Percentiles rank a stretch among this genome's conserved stretches.
Evolutionary conservation across 495 filamentous ascomycete genomes (phyloP).

Genomic region (Bathelium albidoporum): DNA sequence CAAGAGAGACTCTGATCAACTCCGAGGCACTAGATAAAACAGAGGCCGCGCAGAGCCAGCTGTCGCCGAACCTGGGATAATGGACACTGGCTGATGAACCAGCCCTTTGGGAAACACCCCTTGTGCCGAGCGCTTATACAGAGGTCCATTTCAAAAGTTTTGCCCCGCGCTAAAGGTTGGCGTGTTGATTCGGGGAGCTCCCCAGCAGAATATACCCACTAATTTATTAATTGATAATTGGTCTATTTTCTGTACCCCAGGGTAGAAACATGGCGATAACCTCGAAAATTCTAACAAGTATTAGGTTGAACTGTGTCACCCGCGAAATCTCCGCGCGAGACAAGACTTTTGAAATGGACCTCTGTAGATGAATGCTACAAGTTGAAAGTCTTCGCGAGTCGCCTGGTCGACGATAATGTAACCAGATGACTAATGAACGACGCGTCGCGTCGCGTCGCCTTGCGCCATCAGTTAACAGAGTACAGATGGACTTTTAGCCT

Average conservation of each 20-base stretch:
- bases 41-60: background rate
- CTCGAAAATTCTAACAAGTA: too few relatives aligned
- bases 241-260: too few relatives aligned
- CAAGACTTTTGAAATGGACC: too few relatives aligned
- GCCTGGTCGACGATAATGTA: background rate
- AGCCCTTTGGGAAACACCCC: background rate
- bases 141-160: too few relatives aligned
- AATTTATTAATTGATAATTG: too few relatives aligned
- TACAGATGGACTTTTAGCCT: background rate
- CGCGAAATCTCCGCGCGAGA: too few relatives aligned
- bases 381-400: background rate
- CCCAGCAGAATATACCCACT: too few relatives aligned
- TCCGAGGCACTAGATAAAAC: background rate
- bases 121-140: background rate
- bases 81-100: background rate
- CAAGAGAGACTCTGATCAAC: background rate
- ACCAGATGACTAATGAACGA: background rate
- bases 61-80: background rate
- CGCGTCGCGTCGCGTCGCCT: background rate
- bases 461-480: background rate
- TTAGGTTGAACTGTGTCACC: too few relatives aligned
- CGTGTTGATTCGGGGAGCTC: too few relatives aligned
- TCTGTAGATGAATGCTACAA: background rate
- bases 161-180: too few relatives aligned
- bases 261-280: too few relatives aligned